These are phyloP conservation scores for Centrapalus pauciflorus DNA, from an alignment of 129 eudicot genomes.

Conservation along the genomic window DNA sequence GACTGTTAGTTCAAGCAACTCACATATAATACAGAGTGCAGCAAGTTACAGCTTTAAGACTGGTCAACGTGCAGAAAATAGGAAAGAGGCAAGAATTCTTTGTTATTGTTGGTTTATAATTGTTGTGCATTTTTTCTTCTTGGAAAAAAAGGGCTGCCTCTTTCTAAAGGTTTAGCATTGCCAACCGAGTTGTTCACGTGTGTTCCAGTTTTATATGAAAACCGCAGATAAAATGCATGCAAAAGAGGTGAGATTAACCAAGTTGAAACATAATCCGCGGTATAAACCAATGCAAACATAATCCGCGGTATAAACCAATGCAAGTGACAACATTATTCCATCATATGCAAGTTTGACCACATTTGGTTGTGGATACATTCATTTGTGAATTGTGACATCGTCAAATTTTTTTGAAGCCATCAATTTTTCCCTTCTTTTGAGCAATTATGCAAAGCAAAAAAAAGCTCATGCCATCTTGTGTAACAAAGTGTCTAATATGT, in stretches of 20 bases:
- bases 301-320: slow-evolving; percentile 31
- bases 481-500: not conserved
- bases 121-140: not conserved
- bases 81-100: slow-evolving; percentile 62
- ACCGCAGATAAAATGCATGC: slow-evolving; percentile 47
- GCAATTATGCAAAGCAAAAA: not conserved
- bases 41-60: slow-evolving; percentile 46
- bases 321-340: not conserved
- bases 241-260: slow-evolving; percentile 43
- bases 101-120: not conserved
- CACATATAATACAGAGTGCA: slow-evolving; percentile 24
- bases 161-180: not conserved
- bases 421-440: not conserved
- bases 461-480: not conserved
- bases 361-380: not conserved
- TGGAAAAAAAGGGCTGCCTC: not conserved
- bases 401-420: too few relatives aligned
- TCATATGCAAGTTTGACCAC: not conserved
- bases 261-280: slow-evolving; percentile 46
- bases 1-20: slow-evolving; percentile 27
- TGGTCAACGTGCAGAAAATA: slow-evolving; percentile 60
- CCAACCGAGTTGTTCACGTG: not conserved
- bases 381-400: not conserved
- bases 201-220: slow-evolving; percentile 38
- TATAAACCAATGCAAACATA: slow-evolving; percentile 14